Conservation (phyloP, 2,329 filamentous ascomycete species). For the Fusarium longipes region DNA sequence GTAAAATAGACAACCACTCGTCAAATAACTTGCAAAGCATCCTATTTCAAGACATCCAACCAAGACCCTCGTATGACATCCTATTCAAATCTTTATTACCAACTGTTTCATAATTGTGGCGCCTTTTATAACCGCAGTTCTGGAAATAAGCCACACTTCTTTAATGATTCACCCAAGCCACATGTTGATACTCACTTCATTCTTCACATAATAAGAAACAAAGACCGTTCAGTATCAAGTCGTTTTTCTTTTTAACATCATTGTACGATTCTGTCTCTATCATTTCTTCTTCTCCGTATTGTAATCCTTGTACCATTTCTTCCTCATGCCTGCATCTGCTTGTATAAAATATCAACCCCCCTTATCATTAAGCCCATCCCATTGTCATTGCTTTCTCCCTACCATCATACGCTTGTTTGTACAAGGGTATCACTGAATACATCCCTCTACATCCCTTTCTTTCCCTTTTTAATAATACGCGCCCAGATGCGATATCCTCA, state of each 20-base stretch:
- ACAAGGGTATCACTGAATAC: slow-evolving; percentile 20
- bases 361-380: slow-evolving; percentile 12
- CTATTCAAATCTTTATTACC: background rate
- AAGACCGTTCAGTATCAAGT: slow-evolving; percentile 2
- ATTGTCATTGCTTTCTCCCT: background rate
- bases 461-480: background rate
- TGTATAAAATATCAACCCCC: background rate
- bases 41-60: slow-evolving; percentile 17
- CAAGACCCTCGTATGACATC: slow-evolving; percentile 21
- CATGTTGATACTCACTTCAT: too few species aligned
- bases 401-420: slow-evolving; percentile 16
- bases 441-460: background rate
- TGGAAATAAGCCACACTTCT: slow-evolving; percentile 14
- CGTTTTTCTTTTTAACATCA: slow-evolving; percentile 8
- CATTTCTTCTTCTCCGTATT: background rate
- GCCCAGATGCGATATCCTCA: background rate
- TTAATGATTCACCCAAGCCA: slow-evolving; percentile 3
- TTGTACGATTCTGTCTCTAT: slow-evolving; percentile 28
- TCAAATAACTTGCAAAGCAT: background rate
- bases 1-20: background rate
- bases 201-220: too few species aligned
- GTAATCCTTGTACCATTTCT: slow-evolving; percentile 9
- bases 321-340: background rate
- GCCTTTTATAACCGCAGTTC: slow-evolving; percentile 2
- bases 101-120: slow-evolving; percentile 31